These are phyloP conservation scores for Logfia minima DNA, from an alignment of 129 eudicot genomes.

Conservation along the genomic window DNA sequence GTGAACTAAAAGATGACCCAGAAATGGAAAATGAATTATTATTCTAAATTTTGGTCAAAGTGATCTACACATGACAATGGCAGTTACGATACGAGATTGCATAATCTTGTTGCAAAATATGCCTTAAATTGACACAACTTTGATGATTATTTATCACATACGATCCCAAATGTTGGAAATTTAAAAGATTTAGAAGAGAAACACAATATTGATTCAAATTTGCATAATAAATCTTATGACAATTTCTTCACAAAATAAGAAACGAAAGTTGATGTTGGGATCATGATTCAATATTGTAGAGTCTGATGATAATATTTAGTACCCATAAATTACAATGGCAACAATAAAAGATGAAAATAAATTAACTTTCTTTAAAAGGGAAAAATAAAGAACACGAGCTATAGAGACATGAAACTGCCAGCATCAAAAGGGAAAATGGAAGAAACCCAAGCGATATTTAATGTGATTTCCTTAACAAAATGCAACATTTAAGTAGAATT, in stretches of 20 bases:
- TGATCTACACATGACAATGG: too few relatives aligned
- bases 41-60: background rate
- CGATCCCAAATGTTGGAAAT: background rate
- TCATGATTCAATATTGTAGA: conserved; percentile 21
- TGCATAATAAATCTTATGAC: background rate
- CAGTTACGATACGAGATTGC: background rate
- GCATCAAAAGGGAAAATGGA: conserved; percentile 21
- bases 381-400: conserved; percentile 19
- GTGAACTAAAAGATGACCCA: conserved; percentile 5
- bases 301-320: background rate
- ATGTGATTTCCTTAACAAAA: conserved; percentile 8
- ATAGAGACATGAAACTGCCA: conserved; percentile 33
- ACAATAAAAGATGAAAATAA: background rate
- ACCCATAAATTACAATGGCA: background rate
- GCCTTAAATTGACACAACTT: background rate
- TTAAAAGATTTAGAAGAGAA: background rate
- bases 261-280: background rate
- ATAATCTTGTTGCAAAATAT: background rate
- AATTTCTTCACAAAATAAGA: background rate
- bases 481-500: conserved; percentile 19
- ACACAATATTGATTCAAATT: conserved; percentile 1
- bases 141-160: background rate
- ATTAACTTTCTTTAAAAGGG: background rate
- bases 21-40: background rate
- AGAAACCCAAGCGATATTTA: conserved; percentile 18